Percentiles rank a stretch among this genome's conserved stretches.
Evolutionary conservation across 1,284 basidiomycete species (phyloP).

Genomic region (Polyporus tsugae): DNA sequence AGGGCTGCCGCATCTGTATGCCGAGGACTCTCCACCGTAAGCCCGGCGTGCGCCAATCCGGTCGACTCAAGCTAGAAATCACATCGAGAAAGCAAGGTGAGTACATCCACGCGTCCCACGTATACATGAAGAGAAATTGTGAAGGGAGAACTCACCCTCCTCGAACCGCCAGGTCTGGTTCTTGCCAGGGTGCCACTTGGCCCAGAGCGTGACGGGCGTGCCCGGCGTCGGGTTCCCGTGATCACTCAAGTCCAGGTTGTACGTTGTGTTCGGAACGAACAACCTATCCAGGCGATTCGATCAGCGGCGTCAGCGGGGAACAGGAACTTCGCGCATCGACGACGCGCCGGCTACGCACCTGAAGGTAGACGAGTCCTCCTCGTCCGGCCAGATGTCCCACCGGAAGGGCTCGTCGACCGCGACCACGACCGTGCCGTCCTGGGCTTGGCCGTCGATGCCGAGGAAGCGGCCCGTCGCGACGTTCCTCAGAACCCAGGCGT

Average conservation of each 20-base stretch:
- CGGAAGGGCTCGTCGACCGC: conserved; percentile 38
- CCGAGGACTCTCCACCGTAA: neutral
- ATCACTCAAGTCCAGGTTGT: conserved; percentile 37
- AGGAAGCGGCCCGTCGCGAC: neutral
- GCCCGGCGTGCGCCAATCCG: neutral
- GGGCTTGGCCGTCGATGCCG: neutral
- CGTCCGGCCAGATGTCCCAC: conserved; percentile 38
- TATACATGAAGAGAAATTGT: neutral
- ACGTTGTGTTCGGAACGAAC: conserved; percentile 21
- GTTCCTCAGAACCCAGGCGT: neutral
- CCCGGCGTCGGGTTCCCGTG: conserved; percentile 39
- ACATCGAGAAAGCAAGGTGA: neutral
- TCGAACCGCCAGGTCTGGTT: conserved; percentile 41
- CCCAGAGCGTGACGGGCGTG: conserved; percentile 38
- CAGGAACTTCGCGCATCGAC: neutral
- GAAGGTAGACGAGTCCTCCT: conserved; percentile 22
- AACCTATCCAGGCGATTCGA: neutral
- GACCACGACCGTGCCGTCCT: conserved; percentile 41
- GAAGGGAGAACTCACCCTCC: conserved; percentile 29
- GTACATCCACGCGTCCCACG: neutral
- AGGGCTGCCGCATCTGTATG: neutral
- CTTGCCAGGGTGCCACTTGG: conserved; percentile 34
- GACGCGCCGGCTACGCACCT: conserved; percentile 18
- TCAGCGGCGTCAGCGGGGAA: neutral
- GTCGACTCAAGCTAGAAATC: neutral